These are phyloP conservation scores for Apiospora sp. DNA, from an alignment of 2,329 filamentous ascomycete genomes.

Conservation along the genomic window DNA sequence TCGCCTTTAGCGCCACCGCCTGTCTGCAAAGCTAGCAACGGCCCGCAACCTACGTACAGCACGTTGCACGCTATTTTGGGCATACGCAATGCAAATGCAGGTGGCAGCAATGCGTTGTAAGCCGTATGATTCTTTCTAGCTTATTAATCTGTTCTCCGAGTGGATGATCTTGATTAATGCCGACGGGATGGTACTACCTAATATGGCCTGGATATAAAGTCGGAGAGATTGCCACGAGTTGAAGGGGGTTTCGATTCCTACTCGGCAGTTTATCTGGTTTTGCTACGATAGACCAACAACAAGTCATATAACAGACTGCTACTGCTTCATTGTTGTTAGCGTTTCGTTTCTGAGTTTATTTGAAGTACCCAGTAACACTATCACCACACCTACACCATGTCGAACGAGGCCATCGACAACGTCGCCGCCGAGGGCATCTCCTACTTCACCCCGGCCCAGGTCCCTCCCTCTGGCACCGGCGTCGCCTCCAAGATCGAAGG, in stretches of 20 bases:
- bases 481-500: slow-evolving; percentile 48
- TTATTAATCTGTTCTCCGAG: background rate
- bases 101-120: background rate
- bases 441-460: slow-evolving; percentile 52
- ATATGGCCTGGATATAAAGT: background rate
- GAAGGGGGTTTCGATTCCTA: background rate
- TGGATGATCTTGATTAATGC: background rate
- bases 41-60: background rate
- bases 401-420: slow-evolving; percentile 34
- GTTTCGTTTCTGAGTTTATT: background rate
- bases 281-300: background rate
- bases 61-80: background rate
- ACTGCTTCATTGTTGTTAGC: background rate
- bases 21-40: slow-evolving; percentile 4
- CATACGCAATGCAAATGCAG: background rate
- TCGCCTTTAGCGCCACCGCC: slow-evolving; percentile 4
- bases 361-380: background rate
- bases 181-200: background rate
- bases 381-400: background rate
- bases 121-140: background rate
- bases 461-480: slow-evolving; percentile 48
- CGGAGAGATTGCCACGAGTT: background rate
- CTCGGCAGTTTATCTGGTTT: background rate
- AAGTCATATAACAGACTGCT: background rate
- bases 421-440: slow-evolving; percentile 45